These are phyloP conservation scores for Rhodotorula sp. DNA, from an alignment of 1,284 basidiomycete species.

Conservation along the genomic window DNA sequence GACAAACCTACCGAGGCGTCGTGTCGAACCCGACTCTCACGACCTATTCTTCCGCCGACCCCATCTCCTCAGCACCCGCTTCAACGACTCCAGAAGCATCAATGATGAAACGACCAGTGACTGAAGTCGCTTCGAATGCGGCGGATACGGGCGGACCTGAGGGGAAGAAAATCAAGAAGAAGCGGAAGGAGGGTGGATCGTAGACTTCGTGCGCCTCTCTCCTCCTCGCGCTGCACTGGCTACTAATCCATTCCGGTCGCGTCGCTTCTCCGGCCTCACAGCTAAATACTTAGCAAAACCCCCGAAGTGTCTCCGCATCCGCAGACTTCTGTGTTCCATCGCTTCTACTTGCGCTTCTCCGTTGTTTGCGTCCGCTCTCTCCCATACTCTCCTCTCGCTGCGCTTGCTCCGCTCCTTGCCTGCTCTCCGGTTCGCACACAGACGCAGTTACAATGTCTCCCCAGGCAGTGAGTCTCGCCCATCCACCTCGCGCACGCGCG, in stretches of 20 bases:
- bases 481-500: too few species aligned
- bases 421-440: too few species aligned
- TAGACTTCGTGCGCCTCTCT: not conserved
- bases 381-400: too few species aligned
- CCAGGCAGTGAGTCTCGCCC: too few species aligned
- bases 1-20: conserved; percentile 36
- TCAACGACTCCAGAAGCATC: not conserved
- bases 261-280: not conserved
- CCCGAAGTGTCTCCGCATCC: too few species aligned
- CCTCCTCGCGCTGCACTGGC: too few species aligned
- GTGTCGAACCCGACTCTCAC: conserved; percentile 32
- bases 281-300: too few species aligned
- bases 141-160: not conserved
- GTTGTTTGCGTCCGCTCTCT: too few species aligned
- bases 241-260: not conserved
- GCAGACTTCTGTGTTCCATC: too few species aligned
- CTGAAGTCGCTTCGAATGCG: not conserved
- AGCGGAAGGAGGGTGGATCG: not conserved
- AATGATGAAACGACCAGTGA: not conserved
- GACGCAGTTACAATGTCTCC: too few species aligned
- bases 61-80: not conserved
- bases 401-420: too few species aligned
- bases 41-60: not conserved
- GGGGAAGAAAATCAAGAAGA: conserved; percentile 11
- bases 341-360: too few species aligned